Conservation (phyloP, 2,329 filamentous ascomycete species). For the Xylaria sp. region DNA sequence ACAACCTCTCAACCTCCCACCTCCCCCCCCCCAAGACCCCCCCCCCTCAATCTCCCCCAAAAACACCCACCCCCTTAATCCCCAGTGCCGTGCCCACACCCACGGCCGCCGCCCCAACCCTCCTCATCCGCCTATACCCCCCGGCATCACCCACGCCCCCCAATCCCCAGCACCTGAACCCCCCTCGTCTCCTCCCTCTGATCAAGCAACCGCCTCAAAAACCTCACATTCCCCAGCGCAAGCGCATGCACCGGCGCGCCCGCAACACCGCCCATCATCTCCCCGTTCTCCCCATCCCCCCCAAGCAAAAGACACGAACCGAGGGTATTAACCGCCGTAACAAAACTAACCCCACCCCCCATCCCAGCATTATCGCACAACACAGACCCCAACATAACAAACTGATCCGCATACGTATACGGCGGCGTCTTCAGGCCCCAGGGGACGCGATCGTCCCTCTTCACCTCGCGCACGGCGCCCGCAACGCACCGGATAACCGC, state of each 20-base stretch:
- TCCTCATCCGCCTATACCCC: slow-evolving; percentile 61
- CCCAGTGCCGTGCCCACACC: slow-evolving; percentile 67
- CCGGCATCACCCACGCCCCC: slow-evolving; percentile 63
- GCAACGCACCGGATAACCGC: slow-evolving; percentile 45
- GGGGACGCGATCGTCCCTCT: slow-evolving; percentile 29
- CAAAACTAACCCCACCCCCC: slow-evolving; percentile 53
- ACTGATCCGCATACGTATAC: slow-evolving; percentile 66
- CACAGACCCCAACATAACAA: slow-evolving; percentile 48
- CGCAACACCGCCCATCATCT: slow-evolving; percentile 60
- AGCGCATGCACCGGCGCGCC: slow-evolving; percentile 68
- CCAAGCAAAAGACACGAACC: slow-evolving; percentile 60
- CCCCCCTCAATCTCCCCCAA: slow-evolving; percentile 49
- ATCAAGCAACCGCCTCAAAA: slow-evolving; percentile 57
- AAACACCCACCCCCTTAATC: slow-evolving; percentile 55
- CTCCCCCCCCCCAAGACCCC: slow-evolving; percentile 20
- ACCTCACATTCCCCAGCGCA: slow-evolving; percentile 69
- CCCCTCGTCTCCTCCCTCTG: slow-evolving; percentile 40
- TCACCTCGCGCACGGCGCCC: slow-evolving; percentile 34
- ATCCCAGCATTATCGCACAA: slow-evolving; percentile 31
- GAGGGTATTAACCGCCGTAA: slow-evolving; percentile 71
- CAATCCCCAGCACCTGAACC: slow-evolving; percentile 65
- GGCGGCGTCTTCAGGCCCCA: slow-evolving; percentile 71
- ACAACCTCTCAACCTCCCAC: slow-evolving; percentile 8
- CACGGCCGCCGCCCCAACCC: slow-evolving; percentile 60
- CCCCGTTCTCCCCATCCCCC: slow-evolving; percentile 27